These are phyloP conservation scores for Perkinsus olseni DNA, from an alignment of 169 alveolate species.

Conservation along the genomic window DNA sequence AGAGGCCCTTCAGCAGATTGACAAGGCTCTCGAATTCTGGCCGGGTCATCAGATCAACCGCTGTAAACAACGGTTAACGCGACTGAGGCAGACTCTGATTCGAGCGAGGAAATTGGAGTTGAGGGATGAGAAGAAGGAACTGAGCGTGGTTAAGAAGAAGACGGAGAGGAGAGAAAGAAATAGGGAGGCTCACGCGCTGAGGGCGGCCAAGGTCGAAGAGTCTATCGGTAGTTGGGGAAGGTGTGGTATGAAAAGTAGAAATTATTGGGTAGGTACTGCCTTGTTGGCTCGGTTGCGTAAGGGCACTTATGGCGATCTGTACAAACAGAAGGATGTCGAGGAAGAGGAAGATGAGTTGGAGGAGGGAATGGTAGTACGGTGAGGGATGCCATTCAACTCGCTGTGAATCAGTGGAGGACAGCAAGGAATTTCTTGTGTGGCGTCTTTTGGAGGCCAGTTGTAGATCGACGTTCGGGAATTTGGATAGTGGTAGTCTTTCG, in stretches of 20 bases:
- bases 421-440: too few species aligned
- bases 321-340: neutral
- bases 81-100: slow-evolving; percentile 86
- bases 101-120: slow-evolving; percentile 79
- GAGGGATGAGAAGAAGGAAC: slow-evolving; percentile 45
- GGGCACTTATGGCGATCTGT: neutral
- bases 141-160: slow-evolving; percentile 77
- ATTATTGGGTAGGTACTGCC: neutral
- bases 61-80: slow-evolving; percentile 90
- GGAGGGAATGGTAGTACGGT: neutral
- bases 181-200: slow-evolving; percentile 89
- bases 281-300: neutral
- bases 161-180: slow-evolving; percentile 94
- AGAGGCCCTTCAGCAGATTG: slow-evolving; percentile 85
- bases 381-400: neutral
- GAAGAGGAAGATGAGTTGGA: neutral
- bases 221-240: slow-evolving; percentile 61
- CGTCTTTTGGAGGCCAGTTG: too few species aligned
- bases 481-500: too few species aligned
- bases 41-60: slow-evolving; percentile 86
- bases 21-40: slow-evolving; percentile 84
- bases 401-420: too few species aligned
- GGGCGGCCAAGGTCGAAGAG: slow-evolving; percentile 94
- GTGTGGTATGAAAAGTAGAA: neutral
- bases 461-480: too few species aligned